Base-by-base conservation (phyloP, 371 early-diverging fungal genomes). In the Chytridium lagenaria region DNA sequence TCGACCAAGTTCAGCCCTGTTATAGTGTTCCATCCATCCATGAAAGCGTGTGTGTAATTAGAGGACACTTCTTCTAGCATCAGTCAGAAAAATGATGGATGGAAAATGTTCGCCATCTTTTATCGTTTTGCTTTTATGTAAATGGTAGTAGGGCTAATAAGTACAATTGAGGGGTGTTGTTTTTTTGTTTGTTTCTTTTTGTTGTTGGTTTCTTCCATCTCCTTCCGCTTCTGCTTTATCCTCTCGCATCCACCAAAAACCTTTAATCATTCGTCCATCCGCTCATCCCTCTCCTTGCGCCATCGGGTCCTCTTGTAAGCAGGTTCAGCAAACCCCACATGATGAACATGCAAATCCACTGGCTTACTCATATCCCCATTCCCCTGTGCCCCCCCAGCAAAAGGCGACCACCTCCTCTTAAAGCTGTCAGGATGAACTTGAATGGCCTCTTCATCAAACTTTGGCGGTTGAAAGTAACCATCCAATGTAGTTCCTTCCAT, bases 211-310 rank as follows among this genome's bases (percentile, higher is more conserved):
- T n/a, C n/a, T n/a, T n/a, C n/a, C n/a, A n/a, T n/a, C n/a, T n/a
- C n/a, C n/a, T n/a, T n/a, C n/a, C n/a, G n/a, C n/a, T n/a, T n/a
- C n/a, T n/a, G n/a, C n/a, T n/a, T n/a, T n/a, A n/a, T n/a, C n/a
- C n/a, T n/a, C n/a, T n/a, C n/a, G n/a, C n/a, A n/a, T n/a, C n/a
- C n/a, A n/a, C n/a, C n/a, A n/a, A n/a, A n/a, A n/a, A 44, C 19
- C 19, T 7, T 44, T 44, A 44, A 12, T 61, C 61, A 61, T 37
- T 61, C 61, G 7, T 61, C 36, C 61, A 61, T 61, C 26, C 55
- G 55, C 55, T 52, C 55, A 52, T 52, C 55, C 7, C 36, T 28
- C 7, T 61, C 36, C 34, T 34, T 61, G 34, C 61, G 3, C 61
- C 61, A 61, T 12, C 61, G 30, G 5, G 61, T 3, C 36, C 61